These are phyloP conservation scores for Termitomyces sp. DNA, from an alignment of 1,284 basidiomycete species.

Conservation along the genomic window DNA sequence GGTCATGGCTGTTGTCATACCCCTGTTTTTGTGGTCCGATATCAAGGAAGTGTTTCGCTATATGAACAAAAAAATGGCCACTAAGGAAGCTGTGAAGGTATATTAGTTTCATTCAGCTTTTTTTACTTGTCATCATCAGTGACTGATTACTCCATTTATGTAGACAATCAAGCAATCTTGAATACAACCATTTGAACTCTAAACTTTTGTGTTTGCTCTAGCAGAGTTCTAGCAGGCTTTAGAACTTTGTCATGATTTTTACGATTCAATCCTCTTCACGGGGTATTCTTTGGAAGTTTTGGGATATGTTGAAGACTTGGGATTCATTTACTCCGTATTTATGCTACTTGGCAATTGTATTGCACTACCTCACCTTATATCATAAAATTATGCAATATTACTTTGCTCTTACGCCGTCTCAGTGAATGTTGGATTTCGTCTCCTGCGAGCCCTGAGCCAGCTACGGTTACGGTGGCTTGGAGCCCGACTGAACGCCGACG, in stretches of 20 bases:
- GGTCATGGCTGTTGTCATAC: conserved; percentile 19
- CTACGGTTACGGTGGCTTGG: background rate
- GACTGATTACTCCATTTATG: background rate
- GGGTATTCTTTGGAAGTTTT: background rate
- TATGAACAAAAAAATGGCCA: conserved; percentile 16
- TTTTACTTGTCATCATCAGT: background rate
- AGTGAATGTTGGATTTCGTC: background rate
- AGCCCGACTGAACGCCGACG: background rate
- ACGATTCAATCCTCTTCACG: background rate
- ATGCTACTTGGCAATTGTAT: background rate
- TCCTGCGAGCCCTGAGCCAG: background rate
- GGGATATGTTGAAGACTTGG: background rate
- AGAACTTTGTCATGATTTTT: background rate
- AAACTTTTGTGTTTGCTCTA: too few relatives aligned
- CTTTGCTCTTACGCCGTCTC: background rate
- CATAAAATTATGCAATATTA: background rate
- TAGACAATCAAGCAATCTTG: conserved; percentile 17
- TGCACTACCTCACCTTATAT: background rate
- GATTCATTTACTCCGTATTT: background rate
- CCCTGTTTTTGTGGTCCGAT: conserved; percentile 18
- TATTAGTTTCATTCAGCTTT: background rate
- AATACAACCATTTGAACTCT: background rate
- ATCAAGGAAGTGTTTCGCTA: conserved; percentile 14
- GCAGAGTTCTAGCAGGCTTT: background rate
- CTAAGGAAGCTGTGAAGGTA: conserved; percentile 18